Percentiles rank a stretch among this genome's conserved stretches.
phyloP scores from a whole-genome alignment of 2,329 filamentous ascomycete genomes.

The Venturia asperata region DNA sequence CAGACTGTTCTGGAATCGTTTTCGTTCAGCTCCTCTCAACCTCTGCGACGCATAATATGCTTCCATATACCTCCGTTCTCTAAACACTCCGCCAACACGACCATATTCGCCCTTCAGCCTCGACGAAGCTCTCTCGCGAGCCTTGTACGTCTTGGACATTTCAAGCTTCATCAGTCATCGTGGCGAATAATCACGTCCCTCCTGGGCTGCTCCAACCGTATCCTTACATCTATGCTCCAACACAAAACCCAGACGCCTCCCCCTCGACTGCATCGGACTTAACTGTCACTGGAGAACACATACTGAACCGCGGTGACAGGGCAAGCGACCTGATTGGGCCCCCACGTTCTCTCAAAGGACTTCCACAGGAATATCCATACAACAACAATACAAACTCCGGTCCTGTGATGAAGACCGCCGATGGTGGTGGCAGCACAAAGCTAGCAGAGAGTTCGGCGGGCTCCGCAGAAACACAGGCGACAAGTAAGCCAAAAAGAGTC shows the following conservation, averaged over 20 bases:
- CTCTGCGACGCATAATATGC: constrained; percentile 6
- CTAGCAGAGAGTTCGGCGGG: constrained; percentile 20
- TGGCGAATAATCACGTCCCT: constrained; percentile 29
- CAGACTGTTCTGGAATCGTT: background rate
- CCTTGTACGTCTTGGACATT: background rate
- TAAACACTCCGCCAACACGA: background rate
- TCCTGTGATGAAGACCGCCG: constrained; percentile 17
- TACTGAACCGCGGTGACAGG: constrained; percentile 20
- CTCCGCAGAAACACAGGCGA: constrained; percentile 24
- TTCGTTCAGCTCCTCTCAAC: background rate
- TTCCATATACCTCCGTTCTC: constrained; percentile 1
- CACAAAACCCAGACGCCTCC: constrained; percentile 20
- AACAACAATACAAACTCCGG: constrained; percentile 6
- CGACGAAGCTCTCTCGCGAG: background rate
- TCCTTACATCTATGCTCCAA: constrained; percentile 23
- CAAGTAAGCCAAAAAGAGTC: constrained; percentile 55
- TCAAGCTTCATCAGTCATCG: constrained; percentile 21
- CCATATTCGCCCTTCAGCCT: background rate
- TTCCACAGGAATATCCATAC: constrained; percentile 10
- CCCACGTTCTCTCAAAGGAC: constrained; percentile 21
- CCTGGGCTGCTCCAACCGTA: constrained; percentile 23
- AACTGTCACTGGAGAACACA: constrained; percentile 22
- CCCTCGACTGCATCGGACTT: constrained; percentile 22
- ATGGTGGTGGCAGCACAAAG: constrained; percentile 14
- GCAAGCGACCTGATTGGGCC: constrained; percentile 21